Evolutionary conservation across 1,139 yeast species (phyloP).

Genomic region (Pichia sp.): DNA sequence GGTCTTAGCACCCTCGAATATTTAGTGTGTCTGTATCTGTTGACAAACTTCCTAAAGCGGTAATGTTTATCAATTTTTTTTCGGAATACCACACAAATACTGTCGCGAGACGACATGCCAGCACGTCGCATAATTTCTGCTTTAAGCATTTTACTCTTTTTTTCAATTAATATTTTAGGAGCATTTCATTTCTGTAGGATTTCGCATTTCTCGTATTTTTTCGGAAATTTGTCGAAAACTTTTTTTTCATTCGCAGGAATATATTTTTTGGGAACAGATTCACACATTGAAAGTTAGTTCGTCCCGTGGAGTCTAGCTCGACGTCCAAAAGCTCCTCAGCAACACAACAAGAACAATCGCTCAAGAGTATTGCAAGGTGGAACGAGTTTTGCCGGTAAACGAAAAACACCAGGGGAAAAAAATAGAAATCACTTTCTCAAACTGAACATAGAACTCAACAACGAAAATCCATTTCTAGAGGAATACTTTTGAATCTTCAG

Average conservation of each 20-base stretch:
- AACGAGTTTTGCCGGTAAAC: no score
- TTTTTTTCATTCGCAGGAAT: constrained; percentile 1
- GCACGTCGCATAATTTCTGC: background rate
- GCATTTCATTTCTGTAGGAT: background rate
- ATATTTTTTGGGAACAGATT: background rate
- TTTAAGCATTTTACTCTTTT: background rate
- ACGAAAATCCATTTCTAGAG: no score
- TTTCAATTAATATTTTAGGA: background rate
- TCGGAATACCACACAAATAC: background rate
- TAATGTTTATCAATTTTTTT: background rate
- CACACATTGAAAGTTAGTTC: background rate
- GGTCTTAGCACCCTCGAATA: background rate
- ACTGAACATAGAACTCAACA: no score
- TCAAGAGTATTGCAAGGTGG: no score
- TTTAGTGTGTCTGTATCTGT: background rate
- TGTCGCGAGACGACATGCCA: background rate
- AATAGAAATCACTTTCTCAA: no score
- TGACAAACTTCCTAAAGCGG: constrained; percentile 12
- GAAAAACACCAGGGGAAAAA: no score
- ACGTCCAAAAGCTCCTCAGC: background rate
- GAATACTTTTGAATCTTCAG: no score
- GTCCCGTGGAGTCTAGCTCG: background rate
- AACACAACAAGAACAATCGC: background rate
- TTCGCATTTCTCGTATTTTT: background rate
- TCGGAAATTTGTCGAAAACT: background rate